These are phyloP conservation scores for Groenewaldozyma sp. DNA, from an alignment of 1,139 yeast species.

Conservation along the genomic window DNA sequence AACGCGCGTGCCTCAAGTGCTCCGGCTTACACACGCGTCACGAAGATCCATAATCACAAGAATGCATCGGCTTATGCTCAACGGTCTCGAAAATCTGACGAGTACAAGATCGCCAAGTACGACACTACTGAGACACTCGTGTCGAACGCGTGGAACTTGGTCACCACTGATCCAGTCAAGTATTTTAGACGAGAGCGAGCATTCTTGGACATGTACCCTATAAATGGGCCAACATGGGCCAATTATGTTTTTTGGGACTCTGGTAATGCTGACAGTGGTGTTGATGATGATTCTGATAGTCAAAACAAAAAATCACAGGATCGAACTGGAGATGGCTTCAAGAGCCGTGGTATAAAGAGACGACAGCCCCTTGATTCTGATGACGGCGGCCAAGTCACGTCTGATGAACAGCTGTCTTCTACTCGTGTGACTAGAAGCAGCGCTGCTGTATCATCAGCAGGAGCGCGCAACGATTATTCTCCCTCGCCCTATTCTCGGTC, in stretches of 20 bases:
- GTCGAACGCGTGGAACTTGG: conserved; percentile 23
- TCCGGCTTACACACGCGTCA: neutral
- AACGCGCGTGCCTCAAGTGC: too few relatives aligned
- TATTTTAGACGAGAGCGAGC: conserved; percentile 24
- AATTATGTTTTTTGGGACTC: conserved; percentile 18
- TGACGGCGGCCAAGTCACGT: neutral
- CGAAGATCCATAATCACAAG: neutral
- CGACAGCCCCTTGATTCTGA: neutral
- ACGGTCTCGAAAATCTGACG: neutral
- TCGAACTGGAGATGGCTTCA: too few relatives aligned
- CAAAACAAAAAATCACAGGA: neutral
- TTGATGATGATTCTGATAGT: neutral
- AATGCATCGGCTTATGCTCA: too few relatives aligned
- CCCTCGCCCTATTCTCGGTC: conserved; percentile 5
- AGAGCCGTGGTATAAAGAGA: neutral
- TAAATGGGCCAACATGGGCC: conserved; percentile 27
- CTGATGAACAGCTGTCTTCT: neutral
- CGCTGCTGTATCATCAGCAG: neutral
- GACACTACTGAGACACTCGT: conserved; percentile 16
- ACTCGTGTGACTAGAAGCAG: neutral
- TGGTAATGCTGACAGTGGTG: conserved; percentile 2
- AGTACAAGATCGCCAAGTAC: conserved; percentile 15
- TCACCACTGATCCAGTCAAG: conserved; percentile 23
- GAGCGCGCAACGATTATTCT: neutral
- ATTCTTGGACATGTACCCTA: conserved; percentile 24